Evolutionary conservation across 257 asterid genomes (phyloP).

Genomic region (Solanum pinnatisectum): DNA sequence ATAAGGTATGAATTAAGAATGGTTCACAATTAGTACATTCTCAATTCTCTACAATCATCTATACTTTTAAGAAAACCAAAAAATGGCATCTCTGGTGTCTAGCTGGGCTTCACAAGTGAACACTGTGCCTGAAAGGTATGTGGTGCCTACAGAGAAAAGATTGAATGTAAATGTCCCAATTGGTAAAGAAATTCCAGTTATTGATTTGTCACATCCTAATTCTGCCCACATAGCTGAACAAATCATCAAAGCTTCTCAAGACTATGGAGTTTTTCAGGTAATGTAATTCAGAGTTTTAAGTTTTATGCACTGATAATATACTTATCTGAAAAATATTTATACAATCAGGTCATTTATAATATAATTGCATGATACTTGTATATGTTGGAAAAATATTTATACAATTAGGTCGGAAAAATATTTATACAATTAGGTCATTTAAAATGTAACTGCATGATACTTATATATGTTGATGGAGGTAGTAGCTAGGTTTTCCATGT

Average conservation of each 20-base stretch:
- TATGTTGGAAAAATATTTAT: no score
- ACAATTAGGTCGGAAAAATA: no score
- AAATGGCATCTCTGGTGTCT: background rate
- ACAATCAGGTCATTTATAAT: no score
- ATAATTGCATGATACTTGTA: background rate
- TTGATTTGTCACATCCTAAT: background rate
- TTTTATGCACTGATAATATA: background rate
- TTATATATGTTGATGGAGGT: background rate
- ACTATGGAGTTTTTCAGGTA: constrained; percentile 3
- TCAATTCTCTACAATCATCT: background rate
- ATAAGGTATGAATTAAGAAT: background rate
- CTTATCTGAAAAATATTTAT: no score
- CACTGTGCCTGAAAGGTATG: background rate
- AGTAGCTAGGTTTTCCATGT: background rate
- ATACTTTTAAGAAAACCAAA: background rate
- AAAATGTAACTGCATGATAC: background rate
- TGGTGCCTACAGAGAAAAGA: background rate
- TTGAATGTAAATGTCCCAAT: background rate
- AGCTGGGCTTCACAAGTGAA: background rate
- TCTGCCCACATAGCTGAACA: background rate
- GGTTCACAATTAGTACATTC: no score
- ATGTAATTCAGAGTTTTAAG: background rate
- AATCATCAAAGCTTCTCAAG: constrained; percentile 6
- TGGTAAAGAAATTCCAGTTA: background rate
- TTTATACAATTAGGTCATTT: no score